These are phyloP conservation scores for Testicularia cyperi DNA, from an alignment of 1,284 basidiomycete species.

Conservation along the genomic window DNA sequence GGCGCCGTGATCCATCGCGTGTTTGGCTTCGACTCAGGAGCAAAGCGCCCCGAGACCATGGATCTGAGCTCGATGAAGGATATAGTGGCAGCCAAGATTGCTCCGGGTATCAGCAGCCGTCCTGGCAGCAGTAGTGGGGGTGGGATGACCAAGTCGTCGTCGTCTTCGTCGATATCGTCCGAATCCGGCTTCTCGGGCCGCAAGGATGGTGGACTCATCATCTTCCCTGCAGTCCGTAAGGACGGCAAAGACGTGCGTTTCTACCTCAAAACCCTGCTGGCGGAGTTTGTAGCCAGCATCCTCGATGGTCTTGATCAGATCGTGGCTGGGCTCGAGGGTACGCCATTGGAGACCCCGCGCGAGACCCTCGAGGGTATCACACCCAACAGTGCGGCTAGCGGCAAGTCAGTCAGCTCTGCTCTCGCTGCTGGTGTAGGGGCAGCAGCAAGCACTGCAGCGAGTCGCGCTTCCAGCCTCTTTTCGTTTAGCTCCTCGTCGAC, in stretches of 20 bases:
- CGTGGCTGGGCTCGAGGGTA: constrained; percentile 46
- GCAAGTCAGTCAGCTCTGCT: too few species aligned
- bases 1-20: constrained; percentile 53
- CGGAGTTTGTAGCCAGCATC: constrained; percentile 46
- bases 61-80: constrained; percentile 43
- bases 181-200: constrained; percentile 41
- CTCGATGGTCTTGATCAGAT: constrained; percentile 50
- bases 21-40: constrained; percentile 51
- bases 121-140: background rate
- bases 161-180: background rate
- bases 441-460: constrained; percentile 14
- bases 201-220: constrained; percentile 45
- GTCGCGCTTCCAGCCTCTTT: constrained; percentile 40
- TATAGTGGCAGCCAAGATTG: constrained; percentile 17
- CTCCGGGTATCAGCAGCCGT: constrained; percentile 1
- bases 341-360: constrained; percentile 54
- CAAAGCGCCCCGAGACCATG: constrained; percentile 37
- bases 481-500: constrained; percentile 15
- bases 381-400: constrained; percentile 3
- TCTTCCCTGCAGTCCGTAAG: constrained; percentile 54
- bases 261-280: constrained; percentile 53
- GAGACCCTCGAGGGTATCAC: constrained; percentile 52
- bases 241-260: constrained; percentile 57
- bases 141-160: background rate
- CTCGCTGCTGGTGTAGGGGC: constrained; percentile 11